Evolutionary conservation across 768 basidiomycete species (phyloP).

Genomic region (Boletus rex-veris): DNA sequence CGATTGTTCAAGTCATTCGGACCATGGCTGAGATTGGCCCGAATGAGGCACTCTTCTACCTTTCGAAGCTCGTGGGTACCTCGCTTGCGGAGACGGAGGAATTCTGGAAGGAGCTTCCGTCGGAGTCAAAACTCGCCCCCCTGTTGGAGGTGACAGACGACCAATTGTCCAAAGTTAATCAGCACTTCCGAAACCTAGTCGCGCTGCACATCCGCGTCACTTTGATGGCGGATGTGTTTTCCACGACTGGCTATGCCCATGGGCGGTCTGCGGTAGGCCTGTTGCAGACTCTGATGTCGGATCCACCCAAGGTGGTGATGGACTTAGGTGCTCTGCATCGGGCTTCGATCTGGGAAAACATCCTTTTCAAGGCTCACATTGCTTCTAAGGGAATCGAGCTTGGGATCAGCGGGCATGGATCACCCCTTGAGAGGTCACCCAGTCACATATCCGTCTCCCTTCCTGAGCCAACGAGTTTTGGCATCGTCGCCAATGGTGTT

Average conservation of each 20-base stretch:
- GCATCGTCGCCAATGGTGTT: conserved; percentile 30
- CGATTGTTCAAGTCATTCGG: conserved; percentile 83
- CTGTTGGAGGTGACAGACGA: conserved; percentile 55
- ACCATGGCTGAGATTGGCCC: conserved; percentile 88
- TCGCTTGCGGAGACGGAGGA: conserved; percentile 66
- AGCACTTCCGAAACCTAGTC: conserved; percentile 67
- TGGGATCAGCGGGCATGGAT: conserved; percentile 39
- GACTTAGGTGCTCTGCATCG: conserved; percentile 81
- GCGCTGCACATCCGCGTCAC: conserved; percentile 76
- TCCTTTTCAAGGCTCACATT: conserved; percentile 63
- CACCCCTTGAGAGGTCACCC: conserved; percentile 49
- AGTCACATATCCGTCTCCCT: conserved; percentile 41
- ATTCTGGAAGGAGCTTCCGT: conserved; percentile 60
- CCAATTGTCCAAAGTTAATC: conserved; percentile 50
- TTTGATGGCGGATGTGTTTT: conserved; percentile 83
- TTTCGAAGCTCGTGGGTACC: conserved; percentile 64
- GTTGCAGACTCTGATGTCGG: conserved; percentile 69
- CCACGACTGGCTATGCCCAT: conserved; percentile 77
- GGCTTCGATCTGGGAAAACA: conserved; percentile 83
- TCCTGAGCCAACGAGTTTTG: conserved; percentile 35
- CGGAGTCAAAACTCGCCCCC: conserved; percentile 60
- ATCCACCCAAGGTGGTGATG: conserved; percentile 57
- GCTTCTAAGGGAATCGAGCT: conserved; percentile 52
- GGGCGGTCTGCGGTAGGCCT: conserved; percentile 71
- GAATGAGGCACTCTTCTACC: conserved; percentile 65